Conservation (phyloP, 2,329 filamentous ascomycete genomes). For the Trichoderma cornu-damae region DNA sequence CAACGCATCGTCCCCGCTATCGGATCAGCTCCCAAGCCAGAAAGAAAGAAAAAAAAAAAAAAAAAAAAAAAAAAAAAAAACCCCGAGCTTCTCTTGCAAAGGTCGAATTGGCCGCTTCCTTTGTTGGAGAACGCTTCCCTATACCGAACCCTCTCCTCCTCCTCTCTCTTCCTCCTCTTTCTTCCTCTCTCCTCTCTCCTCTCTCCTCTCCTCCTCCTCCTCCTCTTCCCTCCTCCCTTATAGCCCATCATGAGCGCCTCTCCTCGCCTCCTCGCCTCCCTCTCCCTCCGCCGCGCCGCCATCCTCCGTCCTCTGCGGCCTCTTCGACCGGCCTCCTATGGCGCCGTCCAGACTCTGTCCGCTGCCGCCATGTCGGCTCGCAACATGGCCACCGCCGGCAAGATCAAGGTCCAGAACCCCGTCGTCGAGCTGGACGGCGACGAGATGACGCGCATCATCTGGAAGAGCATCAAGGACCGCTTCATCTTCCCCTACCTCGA, state of each 20-base stretch:
- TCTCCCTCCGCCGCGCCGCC: constrained; percentile 29
- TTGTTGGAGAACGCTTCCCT: background rate
- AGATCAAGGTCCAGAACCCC: constrained; percentile 99
- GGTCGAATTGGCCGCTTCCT: background rate
- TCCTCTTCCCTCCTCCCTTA: background rate
- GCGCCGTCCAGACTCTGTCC: constrained; percentile 40
- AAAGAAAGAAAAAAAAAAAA: too few relatives aligned
- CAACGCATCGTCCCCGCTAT: too few relatives aligned
- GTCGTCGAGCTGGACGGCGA: constrained; percentile 95
- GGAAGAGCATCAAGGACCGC: constrained; percentile 98
- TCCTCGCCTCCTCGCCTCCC: constrained; percentile 30
- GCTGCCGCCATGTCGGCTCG: constrained; percentile 72
- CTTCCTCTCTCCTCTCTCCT: constrained; percentile 26
- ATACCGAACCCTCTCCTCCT: background rate
- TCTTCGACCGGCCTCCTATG: constrained; percentile 39
- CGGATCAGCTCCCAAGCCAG: too few relatives aligned
- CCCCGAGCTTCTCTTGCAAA: background rate
- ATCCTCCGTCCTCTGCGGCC: constrained; percentile 30
- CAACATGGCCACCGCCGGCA: constrained; percentile 57
- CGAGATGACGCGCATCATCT: constrained; percentile 98
- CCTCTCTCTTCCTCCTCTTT: background rate
- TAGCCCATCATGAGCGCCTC: constrained; percentile 23
- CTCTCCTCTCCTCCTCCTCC: constrained; percentile 18
- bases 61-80: background rate
- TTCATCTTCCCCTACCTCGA: constrained; percentile 96